Percentiles rank a stretch among this genome's conserved stretches.
Conservation (phyloP, 768 basidiomycete species). For the Serendipita sp. region DNA sequence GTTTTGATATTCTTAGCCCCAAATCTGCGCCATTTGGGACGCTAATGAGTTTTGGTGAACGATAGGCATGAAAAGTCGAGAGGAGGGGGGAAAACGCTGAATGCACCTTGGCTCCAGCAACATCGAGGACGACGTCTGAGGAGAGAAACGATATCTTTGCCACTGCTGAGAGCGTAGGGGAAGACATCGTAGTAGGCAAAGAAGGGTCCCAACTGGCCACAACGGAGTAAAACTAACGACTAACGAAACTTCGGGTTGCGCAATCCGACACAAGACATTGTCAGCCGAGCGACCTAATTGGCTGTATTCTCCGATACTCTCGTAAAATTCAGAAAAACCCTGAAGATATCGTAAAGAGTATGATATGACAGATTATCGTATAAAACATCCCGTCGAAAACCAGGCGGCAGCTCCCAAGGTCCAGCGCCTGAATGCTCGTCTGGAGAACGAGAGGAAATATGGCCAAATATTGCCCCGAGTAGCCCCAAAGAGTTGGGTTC, state of each 20-base stretch:
- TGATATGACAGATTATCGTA: too few species aligned
- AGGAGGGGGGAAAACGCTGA: conserved; percentile 29
- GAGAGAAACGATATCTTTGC: conserved; percentile 57
- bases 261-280: too few species aligned
- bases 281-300: too few species aligned
- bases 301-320: too few species aligned
- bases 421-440: background rate
- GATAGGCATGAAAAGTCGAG: conserved; percentile 21
- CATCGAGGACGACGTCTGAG: conserved; percentile 50
- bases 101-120: conserved; percentile 24
- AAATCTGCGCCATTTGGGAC: conserved; percentile 54
- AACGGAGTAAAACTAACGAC: too few species aligned
- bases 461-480: conserved; percentile 53
- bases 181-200: background rate
- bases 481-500: conserved; percentile 26
- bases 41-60: conserved; percentile 29
- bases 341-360: too few species aligned
- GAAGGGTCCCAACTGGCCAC: too few species aligned
- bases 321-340: too few species aligned
- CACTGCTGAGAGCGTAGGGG: conserved; percentile 21
- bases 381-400: too few species aligned
- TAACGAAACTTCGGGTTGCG: too few species aligned
- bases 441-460: conserved; percentile 52
- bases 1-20: conserved; percentile 38
- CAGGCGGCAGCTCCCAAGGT: too few species aligned